Percentiles rank a stretch among this genome's conserved stretches.
Evolutionary conservation across 75 land plant genomes (phyloP).

Genomic region (Gnetum montanum): DNA sequence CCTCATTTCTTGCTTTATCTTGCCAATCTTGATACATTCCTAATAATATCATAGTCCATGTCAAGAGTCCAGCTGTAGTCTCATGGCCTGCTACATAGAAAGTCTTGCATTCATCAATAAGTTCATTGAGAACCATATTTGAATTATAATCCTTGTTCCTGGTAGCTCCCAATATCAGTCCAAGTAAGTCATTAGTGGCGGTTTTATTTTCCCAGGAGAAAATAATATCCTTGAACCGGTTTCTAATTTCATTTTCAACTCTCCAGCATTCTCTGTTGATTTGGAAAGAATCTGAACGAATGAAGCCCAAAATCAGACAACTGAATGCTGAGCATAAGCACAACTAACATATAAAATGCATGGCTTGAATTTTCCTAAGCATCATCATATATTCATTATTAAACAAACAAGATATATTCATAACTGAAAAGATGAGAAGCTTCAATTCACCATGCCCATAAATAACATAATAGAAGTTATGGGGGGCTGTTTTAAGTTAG

Average conservation of each 20-base stretch:
- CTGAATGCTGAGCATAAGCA: background rate
- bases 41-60: conserved; percentile 41
- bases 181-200: background rate
- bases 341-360: background rate
- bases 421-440: background rate
- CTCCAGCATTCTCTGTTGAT: conserved; percentile 39
- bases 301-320: conserved; percentile 1
- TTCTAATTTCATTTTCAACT: conserved; percentile 42
- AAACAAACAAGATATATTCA: conserved; percentile 23
- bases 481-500: background rate
- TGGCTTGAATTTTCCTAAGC: conserved; percentile 14
- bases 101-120: conserved; percentile 42
- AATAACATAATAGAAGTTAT: background rate
- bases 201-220: conserved; percentile 10
- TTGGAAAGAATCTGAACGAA: conserved; percentile 47
- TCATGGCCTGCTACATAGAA: conserved; percentile 59
- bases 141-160: background rate
- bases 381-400: conserved; percentile 44
- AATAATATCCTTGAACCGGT: conserved; percentile 12
- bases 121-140: conserved; percentile 18
- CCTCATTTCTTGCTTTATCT: conserved; percentile 40
- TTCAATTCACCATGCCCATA: background rate
- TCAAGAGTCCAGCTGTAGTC: conserved; percentile 20
- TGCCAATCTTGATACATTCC: conserved; percentile 54
- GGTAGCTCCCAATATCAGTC: background rate